These are phyloP conservation scores for Trypanosoma boissoni DNA, from an alignment of 208 protist genomes.

Conservation along the genomic window DNA sequence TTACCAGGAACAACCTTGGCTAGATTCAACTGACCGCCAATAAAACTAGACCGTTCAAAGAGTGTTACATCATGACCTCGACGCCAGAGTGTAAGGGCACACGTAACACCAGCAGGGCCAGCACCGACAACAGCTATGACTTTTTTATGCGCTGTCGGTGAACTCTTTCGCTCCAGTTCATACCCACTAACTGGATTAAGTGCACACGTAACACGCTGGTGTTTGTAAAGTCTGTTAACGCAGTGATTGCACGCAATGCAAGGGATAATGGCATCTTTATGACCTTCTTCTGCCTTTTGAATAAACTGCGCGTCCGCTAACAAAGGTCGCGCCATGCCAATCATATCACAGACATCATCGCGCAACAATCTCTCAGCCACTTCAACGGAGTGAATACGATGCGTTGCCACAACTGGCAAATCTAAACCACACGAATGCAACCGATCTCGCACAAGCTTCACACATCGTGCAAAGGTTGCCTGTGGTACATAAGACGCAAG, in stretches of 20 bases:
- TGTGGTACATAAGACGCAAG: conserved; percentile 90
- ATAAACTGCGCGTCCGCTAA: conserved; percentile 92
- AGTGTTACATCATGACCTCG: conserved; percentile 92
- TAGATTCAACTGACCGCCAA: conserved; percentile 94
- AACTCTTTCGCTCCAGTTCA: conserved; percentile 71
- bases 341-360: conserved; percentile 79
- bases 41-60: conserved; percentile 64
- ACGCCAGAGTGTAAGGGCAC: conserved; percentile 82
- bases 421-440: conserved; percentile 29
- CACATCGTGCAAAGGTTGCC: conserved; percentile 80
- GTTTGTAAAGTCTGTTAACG: conserved; percentile 89
- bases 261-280: conserved; percentile 74
- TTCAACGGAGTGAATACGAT: conserved; percentile 87
- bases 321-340: conserved; percentile 89
- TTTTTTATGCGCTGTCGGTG: conserved; percentile 55
- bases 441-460: conserved; percentile 58
- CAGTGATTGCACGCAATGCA: conserved; percentile 96
- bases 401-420: conserved; percentile 88
- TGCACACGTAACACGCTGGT: conserved; percentile 86
- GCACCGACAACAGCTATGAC: conserved; percentile 89
- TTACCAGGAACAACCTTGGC: conserved; percentile 94
- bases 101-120: conserved; percentile 88
- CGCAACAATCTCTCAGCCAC: conserved; percentile 74
- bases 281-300: conserved; percentile 60
- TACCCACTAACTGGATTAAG: conserved; percentile 91